These are phyloP conservation scores for Boletales sp. DNA, from an alignment of 768 basidiomycete genomes.

Conservation along the genomic window DNA sequence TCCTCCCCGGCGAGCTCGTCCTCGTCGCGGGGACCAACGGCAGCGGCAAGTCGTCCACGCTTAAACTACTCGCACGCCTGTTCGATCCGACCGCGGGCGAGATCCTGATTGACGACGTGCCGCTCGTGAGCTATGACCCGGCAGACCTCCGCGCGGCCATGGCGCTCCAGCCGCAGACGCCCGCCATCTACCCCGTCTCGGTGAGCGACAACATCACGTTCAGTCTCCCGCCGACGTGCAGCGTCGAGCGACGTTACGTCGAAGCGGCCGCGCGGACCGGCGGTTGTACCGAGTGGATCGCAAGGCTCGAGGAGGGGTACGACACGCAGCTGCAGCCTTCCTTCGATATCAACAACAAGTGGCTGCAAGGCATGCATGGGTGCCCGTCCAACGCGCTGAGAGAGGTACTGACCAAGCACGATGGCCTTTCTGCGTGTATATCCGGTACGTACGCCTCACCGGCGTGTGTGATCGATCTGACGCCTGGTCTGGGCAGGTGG, in stretches of 20 bases:
- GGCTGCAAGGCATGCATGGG: slow-evolving; percentile 16
- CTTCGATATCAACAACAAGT: slow-evolving; percentile 19
- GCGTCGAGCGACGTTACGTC: slow-evolving; percentile 17
- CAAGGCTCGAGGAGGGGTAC: slow-evolving; percentile 29
- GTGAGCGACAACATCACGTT: slow-evolving; percentile 42
- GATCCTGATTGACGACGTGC: slow-evolving; percentile 42
- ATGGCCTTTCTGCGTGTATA: slow-evolving; percentile 20
- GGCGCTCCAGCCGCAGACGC: slow-evolving; percentile 48
- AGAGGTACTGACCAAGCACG: slow-evolving; percentile 20
- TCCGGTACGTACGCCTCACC: slow-evolving; percentile 11
- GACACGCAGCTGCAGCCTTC: slow-evolving; percentile 30
- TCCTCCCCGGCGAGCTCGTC: slow-evolving; percentile 27
- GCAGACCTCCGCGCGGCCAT: slow-evolving; percentile 42
- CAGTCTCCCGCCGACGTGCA: slow-evolving; percentile 17
- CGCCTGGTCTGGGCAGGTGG: slow-evolving; percentile 27
- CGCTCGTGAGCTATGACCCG: slow-evolving; percentile 36
- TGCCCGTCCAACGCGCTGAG: slow-evolving; percentile 18
- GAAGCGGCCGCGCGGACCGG: slow-evolving; percentile 32
- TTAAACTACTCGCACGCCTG: slow-evolving; percentile 48
- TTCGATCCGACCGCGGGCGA: slow-evolving; percentile 45
- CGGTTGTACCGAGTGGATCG: slow-evolving; percentile 30
- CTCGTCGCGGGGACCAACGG: slow-evolving; percentile 30
- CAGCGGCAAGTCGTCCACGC: slow-evolving; percentile 31
- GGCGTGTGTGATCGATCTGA: too few relatives aligned
- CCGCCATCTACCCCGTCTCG: slow-evolving; percentile 45